Evolutionary conservation across 768 basidiomycete genomes (phyloP).

Genomic region (Boletus huronensis): DNA sequence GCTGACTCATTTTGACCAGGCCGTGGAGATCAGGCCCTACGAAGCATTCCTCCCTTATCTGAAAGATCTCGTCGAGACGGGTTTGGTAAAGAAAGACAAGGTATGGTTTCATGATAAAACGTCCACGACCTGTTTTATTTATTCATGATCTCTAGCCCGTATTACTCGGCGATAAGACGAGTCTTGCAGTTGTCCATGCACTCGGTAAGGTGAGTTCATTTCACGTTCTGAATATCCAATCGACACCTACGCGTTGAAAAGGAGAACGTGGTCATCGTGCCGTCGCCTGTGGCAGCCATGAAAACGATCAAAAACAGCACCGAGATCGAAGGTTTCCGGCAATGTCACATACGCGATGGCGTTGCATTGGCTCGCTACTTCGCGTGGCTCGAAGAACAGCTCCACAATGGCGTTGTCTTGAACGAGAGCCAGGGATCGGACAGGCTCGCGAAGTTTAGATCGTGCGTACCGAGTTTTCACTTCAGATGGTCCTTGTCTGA

Average conservation of each 20-base stretch:
- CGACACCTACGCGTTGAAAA: conserved; percentile 18
- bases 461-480: conserved; percentile 46
- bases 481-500: neutral
- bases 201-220: conserved; percentile 55
- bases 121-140: neutral
- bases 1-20: conserved; percentile 46
- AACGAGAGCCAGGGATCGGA: conserved; percentile 81
- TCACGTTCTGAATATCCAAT: neutral
- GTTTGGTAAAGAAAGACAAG: conserved; percentile 34
- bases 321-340: conserved; percentile 88
- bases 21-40: conserved; percentile 71
- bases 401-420: conserved; percentile 56
- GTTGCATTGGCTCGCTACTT: conserved; percentile 87
- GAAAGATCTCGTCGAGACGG: conserved; percentile 41
- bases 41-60: conserved; percentile 63
- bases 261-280: conserved; percentile 57
- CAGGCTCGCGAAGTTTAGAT: conserved; percentile 74
- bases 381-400: conserved; percentile 87
- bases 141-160: conserved; percentile 50
- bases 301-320: conserved; percentile 78
- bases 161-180: conserved; percentile 73
- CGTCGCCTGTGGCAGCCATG: conserved; percentile 74
- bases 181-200: conserved; percentile 77
- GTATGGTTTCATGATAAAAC: conserved; percentile 14
- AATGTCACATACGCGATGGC: conserved; percentile 86